Base-by-base conservation (phyloP, 2,329 filamentous ascomycete species). In the Elsinoe batatas region DNA sequence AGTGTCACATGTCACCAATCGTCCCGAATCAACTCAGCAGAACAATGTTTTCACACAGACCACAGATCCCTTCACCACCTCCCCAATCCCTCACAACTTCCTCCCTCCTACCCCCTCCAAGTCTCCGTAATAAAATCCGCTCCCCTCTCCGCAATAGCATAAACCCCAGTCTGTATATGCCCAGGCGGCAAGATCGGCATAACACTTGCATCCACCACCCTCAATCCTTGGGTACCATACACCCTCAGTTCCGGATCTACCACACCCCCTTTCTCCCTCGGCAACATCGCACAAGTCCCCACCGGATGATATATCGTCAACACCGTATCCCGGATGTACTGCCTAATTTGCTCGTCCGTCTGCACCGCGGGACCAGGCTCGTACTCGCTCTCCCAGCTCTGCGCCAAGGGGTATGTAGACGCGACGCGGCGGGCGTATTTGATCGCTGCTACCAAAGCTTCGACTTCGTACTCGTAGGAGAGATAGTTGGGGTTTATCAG, bases 401-500 rank as follows among this genome's bases (percentile, higher is more conserved):
- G 47, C 10, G 6, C 3, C 8, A 51, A 33, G 11, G 47, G 47
- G 13, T 26, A 51, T 1, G 47, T 51, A 11, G 5, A 8, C 2
- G 37, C 53, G 15, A 55, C 26, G 20, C 37, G 17, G n/a, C 53
- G 38, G 6, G 30, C 42, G 22, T 32, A 37, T 15, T 55, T 55
- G 17, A 44, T 44, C 3, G 37, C 53, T 12, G 22, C n/a, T 8
- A 55, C 30, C 5, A 44, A 18, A 10, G 40, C 53, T 47, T 58
- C 51, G n/a, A 56, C 8, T 54, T 74, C 71, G 44, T 66, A 69
- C 7, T 69, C 64, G 1, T 71, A 61, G 54, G 71, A 67, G 58
- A 72, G 67, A 58, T 68, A 72, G 56, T 71, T 71, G 5, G 71
- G 71, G 57, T 74, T 64, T 60, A 74, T 71, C 10, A 35, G 44